Percentiles rank a stretch among this genome's conserved stretches.
Conservation (phyloP, 2,329 filamentous ascomycete genomes). For the Claviceps sp. region DNA sequence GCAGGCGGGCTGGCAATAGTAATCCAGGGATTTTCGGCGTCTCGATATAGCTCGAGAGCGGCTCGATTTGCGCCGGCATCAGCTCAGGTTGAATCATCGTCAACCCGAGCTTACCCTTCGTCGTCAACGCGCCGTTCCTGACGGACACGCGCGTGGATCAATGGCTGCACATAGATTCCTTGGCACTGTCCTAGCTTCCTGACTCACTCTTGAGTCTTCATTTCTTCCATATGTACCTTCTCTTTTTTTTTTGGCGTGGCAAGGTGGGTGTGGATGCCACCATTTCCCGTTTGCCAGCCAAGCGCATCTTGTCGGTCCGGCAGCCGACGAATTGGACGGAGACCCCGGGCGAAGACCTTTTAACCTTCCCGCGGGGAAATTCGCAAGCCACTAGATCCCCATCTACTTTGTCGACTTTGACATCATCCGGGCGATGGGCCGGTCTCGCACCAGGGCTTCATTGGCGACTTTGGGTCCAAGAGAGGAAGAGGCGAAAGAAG, state of each 20-base stretch:
- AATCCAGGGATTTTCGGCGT: no score
- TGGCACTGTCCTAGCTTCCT: no score
- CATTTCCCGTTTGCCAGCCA: background rate
- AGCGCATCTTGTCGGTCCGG: constrained; percentile 4
- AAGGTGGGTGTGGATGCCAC: background rate
- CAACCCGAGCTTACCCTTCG: no score
- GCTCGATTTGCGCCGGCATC: no score
- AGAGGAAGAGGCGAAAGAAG: background rate
- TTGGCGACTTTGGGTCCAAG: background rate
- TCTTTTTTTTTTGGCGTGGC: background rate
- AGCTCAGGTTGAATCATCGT: no score
- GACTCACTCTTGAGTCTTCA: no score
- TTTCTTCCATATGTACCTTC: no score
- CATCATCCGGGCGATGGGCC: background rate
- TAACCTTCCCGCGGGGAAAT: constrained; percentile 1
- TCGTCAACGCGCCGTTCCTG: no score
- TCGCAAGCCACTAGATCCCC: background rate
- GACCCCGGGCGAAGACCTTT: background rate
- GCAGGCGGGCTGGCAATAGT: no score
- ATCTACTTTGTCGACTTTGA: background rate
- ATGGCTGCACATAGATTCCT: no score
- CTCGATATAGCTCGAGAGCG: no score
- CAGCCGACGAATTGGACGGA: constrained; percentile 3
- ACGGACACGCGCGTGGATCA: no score
- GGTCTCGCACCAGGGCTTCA: background rate